These are phyloP conservation scores for Thalassiosira profunda DNA, from an alignment of 108 stramenopile genomes.

Conservation along the genomic window DNA sequence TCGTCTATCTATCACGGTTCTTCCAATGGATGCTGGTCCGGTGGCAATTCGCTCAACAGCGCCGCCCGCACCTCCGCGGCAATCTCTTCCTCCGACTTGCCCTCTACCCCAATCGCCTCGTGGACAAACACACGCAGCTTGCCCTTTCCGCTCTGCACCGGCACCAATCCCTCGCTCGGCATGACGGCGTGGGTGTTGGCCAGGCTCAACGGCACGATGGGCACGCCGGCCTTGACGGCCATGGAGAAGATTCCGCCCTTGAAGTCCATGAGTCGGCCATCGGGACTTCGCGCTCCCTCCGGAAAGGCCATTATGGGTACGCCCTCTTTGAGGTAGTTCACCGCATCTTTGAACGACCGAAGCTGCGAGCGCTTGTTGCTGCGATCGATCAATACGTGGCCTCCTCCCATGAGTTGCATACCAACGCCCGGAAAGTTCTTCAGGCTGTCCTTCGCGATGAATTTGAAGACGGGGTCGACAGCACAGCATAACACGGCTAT, in stretches of 20 bases:
- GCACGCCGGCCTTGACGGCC: constrained; percentile 77
- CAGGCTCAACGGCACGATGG: constrained; percentile 80
- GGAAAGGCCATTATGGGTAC: constrained; percentile 89
- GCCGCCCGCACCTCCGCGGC: constrained; percentile 49
- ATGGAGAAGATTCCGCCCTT: constrained; percentile 82
- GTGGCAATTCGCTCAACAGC: constrained; percentile 61
- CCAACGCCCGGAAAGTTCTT: constrained; percentile 76
- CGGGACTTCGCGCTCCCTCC: constrained; percentile 72
- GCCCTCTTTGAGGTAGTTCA: constrained; percentile 65
- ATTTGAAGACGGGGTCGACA: constrained; percentile 83
- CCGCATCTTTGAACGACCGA: constrained; percentile 71
- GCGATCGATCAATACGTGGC: constrained; percentile 82
- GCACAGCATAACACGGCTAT: constrained; percentile 81
- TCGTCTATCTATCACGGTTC: no score
- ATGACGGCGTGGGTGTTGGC: constrained; percentile 81
- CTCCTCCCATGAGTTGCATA: constrained; percentile 71
- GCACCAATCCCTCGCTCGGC: constrained; percentile 62
- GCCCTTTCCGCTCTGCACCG: constrained; percentile 70
- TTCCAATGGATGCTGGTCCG: constrained; percentile 66
- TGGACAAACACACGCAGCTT: constrained; percentile 82
- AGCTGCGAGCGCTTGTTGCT: constrained; percentile 78
- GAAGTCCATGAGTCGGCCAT: constrained; percentile 81
- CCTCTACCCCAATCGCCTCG: constrained; percentile 60
- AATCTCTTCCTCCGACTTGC: constrained; percentile 75
- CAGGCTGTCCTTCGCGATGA: constrained; percentile 84